Evolutionary conservation across 148 eudicot species (phyloP).

Genomic region (Tetragonia tetragonoides): DNA sequence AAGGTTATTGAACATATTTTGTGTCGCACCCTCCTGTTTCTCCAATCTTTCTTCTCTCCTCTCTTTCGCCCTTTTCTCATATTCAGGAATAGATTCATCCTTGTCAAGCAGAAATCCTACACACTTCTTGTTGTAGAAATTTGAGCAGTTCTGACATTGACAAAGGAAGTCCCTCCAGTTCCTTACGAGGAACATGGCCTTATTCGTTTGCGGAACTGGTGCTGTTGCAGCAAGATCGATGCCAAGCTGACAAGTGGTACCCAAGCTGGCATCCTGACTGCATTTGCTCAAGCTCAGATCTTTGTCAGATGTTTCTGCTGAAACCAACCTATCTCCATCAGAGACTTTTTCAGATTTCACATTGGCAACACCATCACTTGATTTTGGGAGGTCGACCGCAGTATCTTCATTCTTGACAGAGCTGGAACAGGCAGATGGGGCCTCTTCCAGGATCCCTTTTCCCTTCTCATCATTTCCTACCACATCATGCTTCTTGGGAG

Average conservation of each 20-base stretch:
- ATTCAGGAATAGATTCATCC: conserved; percentile 87
- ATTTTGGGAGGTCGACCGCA: conserved; percentile 22
- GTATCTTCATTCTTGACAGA: conserved; percentile 34
- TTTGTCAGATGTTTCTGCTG: conserved; percentile 31
- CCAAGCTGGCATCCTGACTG: conserved; percentile 39
- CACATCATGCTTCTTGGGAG: conserved; percentile 35
- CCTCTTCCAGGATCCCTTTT: conserved; percentile 51
- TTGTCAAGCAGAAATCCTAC: conserved; percentile 68
- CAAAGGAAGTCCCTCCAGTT: conserved; percentile 84
- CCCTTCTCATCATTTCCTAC: conserved; percentile 44
- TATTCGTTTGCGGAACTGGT: conserved; percentile 35
- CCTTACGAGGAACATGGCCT: conserved; percentile 62
- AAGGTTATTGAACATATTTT: conserved; percentile 63
- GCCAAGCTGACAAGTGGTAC: conserved; percentile 49
- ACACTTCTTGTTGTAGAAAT: conserved; percentile 52
- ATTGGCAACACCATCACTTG: conserved; percentile 13
- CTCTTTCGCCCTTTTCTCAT: conserved; percentile 78
- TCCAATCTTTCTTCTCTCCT: conserved; percentile 83
- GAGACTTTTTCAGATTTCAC: conserved; percentile 26
- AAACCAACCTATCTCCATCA: conserved; percentile 27
- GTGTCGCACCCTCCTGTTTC: conserved; percentile 64
- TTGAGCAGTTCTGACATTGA: conserved; percentile 59
- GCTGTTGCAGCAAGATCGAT: conserved; percentile 45
- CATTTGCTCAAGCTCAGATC: conserved; percentile 25
- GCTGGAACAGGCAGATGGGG: conserved; percentile 29